Conservation (phyloP, 2,329 filamentous ascomycete species). For the Fusarium tjaetaba region DNA sequence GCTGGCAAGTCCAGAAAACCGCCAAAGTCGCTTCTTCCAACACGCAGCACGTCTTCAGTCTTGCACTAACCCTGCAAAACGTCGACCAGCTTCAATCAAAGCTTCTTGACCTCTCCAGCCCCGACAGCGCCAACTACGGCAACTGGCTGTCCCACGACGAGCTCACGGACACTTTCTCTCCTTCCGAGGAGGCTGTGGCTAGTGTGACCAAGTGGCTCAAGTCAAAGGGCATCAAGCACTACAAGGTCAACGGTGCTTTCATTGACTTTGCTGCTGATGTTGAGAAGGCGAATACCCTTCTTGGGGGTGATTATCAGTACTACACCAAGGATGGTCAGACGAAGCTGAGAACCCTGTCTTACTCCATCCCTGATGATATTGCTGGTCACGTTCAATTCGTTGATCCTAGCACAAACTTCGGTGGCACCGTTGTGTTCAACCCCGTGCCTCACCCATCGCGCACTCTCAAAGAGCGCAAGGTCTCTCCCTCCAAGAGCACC, state of each 20-base stretch:
- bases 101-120: slow-evolving; percentile 26
- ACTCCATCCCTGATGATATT: slow-evolving; percentile 16
- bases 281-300: slow-evolving; percentile 1
- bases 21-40: background rate
- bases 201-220: slow-evolving; percentile 29
- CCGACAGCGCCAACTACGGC: slow-evolving; percentile 24
- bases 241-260: slow-evolving; percentile 22
- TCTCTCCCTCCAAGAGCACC: slow-evolving; percentile 7
- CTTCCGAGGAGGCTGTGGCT: slow-evolving; percentile 9
- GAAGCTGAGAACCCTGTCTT: slow-evolving; percentile 24
- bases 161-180: background rate
- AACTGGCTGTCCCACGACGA: slow-evolving; percentile 25
- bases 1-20: slow-evolving; percentile 9
- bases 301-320: slow-evolving; percentile 21
- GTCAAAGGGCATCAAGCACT: slow-evolving; percentile 23
- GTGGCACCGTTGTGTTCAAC: slow-evolving; percentile 20
- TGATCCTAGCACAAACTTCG: slow-evolving; percentile 30
- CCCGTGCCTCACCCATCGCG: slow-evolving; percentile 13
- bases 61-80: slow-evolving; percentile 27
- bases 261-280: slow-evolving; percentile 29
- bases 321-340: slow-evolving; percentile 24
- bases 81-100: slow-evolving; percentile 26
- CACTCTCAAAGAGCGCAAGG: background rate
- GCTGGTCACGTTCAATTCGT: slow-evolving; percentile 20
- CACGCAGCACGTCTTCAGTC: slow-evolving; percentile 26